phyloP scores from a whole-genome alignment of 1,139 yeast species.

The Nakaseomyces uthaithaninus region DNA sequence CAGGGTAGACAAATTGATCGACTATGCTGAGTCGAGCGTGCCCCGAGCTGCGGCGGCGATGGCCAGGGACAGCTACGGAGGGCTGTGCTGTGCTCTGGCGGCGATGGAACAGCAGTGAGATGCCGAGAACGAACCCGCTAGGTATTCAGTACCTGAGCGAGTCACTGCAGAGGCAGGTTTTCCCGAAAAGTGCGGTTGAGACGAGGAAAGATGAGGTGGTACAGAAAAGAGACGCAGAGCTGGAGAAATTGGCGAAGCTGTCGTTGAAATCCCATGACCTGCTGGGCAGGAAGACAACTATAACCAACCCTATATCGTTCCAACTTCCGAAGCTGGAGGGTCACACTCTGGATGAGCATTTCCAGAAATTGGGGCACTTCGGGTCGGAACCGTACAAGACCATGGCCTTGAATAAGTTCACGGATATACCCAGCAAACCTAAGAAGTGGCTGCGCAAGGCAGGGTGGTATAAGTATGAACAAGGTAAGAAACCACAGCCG shows the following conservation, averaged over 20 bases:
- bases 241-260: conserved; percentile 50
- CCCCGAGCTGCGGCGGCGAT: conserved; percentile 6
- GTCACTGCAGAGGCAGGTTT: conserved; percentile 51
- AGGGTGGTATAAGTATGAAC: conserved; percentile 80
- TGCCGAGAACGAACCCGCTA: conserved; percentile 55
- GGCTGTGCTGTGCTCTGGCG: conserved; percentile 18
- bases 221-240: conserved; percentile 23
- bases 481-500: conserved; percentile 42
- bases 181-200: conserved; percentile 34
- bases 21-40: conserved; percentile 1
- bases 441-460: conserved; percentile 47
- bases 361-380: conserved; percentile 57
- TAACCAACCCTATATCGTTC: conserved; percentile 53
- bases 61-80: conserved; percentile 1
- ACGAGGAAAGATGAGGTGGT: conserved; percentile 20
- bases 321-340: conserved; percentile 68
- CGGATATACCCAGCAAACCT: conserved; percentile 44
- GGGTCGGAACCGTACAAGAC: conserved; percentile 54
- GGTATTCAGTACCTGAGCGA: conserved; percentile 66
- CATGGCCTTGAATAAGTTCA: conserved; percentile 39
- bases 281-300: conserved; percentile 71
- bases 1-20: no score
- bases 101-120: conserved; percentile 23
- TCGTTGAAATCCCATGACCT: conserved; percentile 59
- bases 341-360: conserved; percentile 70